Conservation (phyloP, 352 stramenopile genomes). For the Globisporangium cystogenes region DNA sequence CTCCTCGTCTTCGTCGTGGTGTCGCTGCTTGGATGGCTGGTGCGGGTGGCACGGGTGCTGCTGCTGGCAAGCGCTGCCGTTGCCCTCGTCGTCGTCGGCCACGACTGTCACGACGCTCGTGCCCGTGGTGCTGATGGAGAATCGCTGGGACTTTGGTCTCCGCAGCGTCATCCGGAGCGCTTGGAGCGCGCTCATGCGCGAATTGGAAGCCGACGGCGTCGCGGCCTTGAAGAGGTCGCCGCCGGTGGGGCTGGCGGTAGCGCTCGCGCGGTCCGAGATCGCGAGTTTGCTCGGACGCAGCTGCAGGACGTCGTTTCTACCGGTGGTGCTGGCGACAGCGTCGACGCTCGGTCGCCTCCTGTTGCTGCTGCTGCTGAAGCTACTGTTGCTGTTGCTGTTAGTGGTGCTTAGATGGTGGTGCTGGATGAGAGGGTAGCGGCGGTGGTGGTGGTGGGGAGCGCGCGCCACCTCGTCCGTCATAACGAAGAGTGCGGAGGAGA, state of each 20-base stretch:
- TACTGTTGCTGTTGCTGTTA: too few relatives aligned
- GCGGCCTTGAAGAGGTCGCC: neutral
- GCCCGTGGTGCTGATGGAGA: conserved; percentile 10
- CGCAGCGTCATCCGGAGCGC: conserved; percentile 5
- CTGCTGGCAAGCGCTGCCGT: neutral
- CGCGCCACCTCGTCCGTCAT: too few relatives aligned
- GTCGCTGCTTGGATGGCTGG: neutral
- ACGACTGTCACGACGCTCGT: conserved; percentile 9
- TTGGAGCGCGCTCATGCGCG: conserved; percentile 3
- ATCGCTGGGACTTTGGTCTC: conserved; percentile 3
- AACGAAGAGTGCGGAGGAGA: too few relatives aligned
- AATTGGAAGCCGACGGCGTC: neutral
- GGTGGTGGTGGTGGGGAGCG: too few relatives aligned
- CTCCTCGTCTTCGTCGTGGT: conserved; percentile 9
- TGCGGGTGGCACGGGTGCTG: neutral
- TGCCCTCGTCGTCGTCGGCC: conserved; percentile 6
- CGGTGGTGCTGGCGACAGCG: too few relatives aligned
- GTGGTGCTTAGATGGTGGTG: too few relatives aligned
- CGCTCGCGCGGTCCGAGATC: neutral
- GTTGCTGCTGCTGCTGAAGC: too few relatives aligned
- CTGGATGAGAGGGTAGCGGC: too few relatives aligned
- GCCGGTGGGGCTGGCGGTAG: neutral
- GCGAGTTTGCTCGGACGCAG: neutral
- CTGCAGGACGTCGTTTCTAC: too few relatives aligned
- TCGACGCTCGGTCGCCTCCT: too few relatives aligned